Base-by-base conservation (phyloP, 805 yeast genomes). In the Nakazawaea ishiwadae region DNA sequence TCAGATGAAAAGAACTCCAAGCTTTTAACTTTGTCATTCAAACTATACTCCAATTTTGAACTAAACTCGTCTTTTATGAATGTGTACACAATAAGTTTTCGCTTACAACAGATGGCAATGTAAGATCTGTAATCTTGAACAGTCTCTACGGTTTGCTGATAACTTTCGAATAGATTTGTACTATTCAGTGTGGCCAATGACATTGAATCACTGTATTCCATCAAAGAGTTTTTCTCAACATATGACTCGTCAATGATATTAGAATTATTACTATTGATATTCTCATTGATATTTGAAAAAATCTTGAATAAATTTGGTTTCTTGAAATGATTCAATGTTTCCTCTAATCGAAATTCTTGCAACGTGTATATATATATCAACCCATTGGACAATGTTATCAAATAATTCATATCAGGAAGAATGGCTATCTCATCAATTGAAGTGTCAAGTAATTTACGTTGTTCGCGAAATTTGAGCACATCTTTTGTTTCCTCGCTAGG, bases 381-480 rank as follows among this genome's bases (percentile, higher is more conserved):
- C 10, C 51, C 50, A 28, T 57, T 62, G 4, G 58, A 52, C 9
- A 66, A 47, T 4, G 58, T 49, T 2, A 63, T 50, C 28, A 68
- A 39, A 18, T 55, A 55, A 14, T 59, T 58, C 18, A 65, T 51
- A 20, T 54, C 56, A 9, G 58, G 51, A 23, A 67, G 37, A 10
- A 59, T 51, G 15, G 56, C 64, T 15, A 69, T 46, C 42, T 63
- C 60, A 2, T 52, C 53, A 15, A 63, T 56, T 9, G 64, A 26
- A 9, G 51, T 39, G 20, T 44, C 41, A 24, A 16, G 6, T 23
- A 39, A 17, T 24, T 32, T 31, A 28, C 16, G 18, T 31, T 31
- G n/a, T 16, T 30, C 16, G 11, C 30, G 19, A 11, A 31, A 23
- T 11, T 5, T 12, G n/a, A 29, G 20, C 18, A 29, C 8, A 26